Evolutionary conservation across 257 asterid species (phyloP).

Genomic region (Ajuga chamaepitys): DNA sequence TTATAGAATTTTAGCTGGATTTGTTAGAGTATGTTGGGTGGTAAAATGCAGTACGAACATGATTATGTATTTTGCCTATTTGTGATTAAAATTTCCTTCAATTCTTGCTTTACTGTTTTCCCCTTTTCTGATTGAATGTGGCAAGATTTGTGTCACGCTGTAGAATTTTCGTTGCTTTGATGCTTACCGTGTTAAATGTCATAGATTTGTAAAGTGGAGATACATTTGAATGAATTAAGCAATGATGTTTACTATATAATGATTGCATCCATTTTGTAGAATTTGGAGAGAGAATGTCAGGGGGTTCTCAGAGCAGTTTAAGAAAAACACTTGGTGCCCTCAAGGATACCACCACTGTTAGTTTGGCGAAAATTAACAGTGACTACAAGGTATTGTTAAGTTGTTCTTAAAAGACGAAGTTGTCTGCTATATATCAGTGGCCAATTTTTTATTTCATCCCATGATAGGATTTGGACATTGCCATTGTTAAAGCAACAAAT

Average conservation of each 20-base stretch:
- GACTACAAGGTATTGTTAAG: slow-evolving; percentile 65
- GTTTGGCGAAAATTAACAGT: slow-evolving; percentile 90
- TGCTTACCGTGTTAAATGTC: neutral
- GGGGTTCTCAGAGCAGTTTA: slow-evolving; percentile 78
- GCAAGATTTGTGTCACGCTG: neutral
- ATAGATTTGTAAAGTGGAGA: slow-evolving; percentile 12
- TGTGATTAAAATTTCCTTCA: neutral
- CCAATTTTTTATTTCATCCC: neutral
- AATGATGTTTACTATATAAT: slow-evolving; percentile 5
- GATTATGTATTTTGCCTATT: neutral
- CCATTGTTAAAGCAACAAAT: slow-evolving; percentile 96
- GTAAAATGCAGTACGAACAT: neutral
- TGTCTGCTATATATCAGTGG: neutral
- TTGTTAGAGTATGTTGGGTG: neutral
- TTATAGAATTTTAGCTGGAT: slow-evolving; percentile 11
- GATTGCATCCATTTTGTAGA: slow-evolving; percentile 18
- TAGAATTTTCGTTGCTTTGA: slow-evolving; percentile 4
- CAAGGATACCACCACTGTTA: slow-evolving; percentile 92
- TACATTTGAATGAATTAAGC: slow-evolving; percentile 19
- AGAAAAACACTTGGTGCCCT: slow-evolving; percentile 94
- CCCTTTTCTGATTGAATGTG: neutral
- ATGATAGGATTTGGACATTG: slow-evolving; percentile 84
- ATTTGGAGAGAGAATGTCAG: slow-evolving; percentile 57
- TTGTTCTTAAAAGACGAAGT: neutral
- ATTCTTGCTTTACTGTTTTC: neutral